Conservation (phyloP, 2,329 filamentous ascomycete genomes). For the Claviceps digitariae region DNA sequence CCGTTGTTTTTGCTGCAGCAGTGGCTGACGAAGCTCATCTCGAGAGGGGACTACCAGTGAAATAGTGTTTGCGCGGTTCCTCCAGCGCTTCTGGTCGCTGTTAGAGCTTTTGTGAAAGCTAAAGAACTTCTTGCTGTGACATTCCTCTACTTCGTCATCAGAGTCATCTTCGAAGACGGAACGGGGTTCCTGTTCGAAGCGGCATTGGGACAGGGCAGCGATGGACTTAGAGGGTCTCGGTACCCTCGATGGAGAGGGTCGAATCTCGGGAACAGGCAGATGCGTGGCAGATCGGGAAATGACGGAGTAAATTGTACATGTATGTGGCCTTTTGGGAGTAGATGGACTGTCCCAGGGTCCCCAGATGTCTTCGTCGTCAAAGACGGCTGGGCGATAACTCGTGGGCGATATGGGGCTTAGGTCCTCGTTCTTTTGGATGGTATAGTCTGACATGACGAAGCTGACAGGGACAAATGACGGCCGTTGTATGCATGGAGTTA, state of each 20-base stretch:
- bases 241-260: constrained; percentile 8
- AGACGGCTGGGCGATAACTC: constrained; percentile 1
- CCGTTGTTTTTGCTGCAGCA: constrained; percentile 14
- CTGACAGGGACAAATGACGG: constrained; percentile 1
- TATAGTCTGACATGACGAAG: background rate
- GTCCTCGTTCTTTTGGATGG: background rate
- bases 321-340: background rate
- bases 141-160: constrained; percentile 23
- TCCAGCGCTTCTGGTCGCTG: constrained; percentile 16
- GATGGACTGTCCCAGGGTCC: constrained; percentile 1
- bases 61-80: background rate
- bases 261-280: constrained; percentile 8
- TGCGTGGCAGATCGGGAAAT: constrained; percentile 12
- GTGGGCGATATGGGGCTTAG: constrained; percentile 7
- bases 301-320: constrained; percentile 10
- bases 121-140: constrained; percentile 19
- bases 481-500: constrained; percentile 12
- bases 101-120: constrained; percentile 28
- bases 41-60: background rate
- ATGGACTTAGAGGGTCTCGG: constrained; percentile 16
- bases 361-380: background rate
- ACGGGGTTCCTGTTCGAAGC: constrained; percentile 15
- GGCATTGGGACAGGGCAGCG: constrained; percentile 9
- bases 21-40: background rate
- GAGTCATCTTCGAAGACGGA: constrained; percentile 35